Evolutionary conservation across 169 alveolate species (phyloP), one percentile per base, ranked within the genome.

Genomic region (Plasmodium ovale): DNA sequence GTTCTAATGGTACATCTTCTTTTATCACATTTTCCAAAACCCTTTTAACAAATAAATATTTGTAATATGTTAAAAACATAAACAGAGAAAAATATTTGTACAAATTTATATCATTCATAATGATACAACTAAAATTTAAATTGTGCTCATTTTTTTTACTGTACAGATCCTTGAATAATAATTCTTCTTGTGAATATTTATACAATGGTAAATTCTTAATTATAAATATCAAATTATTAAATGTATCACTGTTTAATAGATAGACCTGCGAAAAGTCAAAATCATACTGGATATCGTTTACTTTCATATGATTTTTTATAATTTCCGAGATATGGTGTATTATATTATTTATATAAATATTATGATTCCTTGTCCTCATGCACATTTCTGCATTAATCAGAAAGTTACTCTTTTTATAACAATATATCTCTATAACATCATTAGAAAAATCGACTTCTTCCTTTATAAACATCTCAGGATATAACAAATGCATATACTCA

Each of bases 51-150:
- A 62, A 77, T 67, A 14, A 16, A 64, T 67, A 77, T 77, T 77
- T 77, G 54, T 77, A 77, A 53, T 77, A 77, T 10, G 37, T 67
- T 49, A 77, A 77, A 77, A 77, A 77, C 88, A 77, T 77, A 77
- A 60, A 77, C 1, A 77, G 54, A 53, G 88, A 77, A 60, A 77
- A 44, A 47, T 60, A 77, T 25, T 77, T 77, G 68, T 77, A 77
- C 54, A 77, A 77, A 77, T 47, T 77, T 77, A 77, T 33, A 53
- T 77, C 88, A 67, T 77, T 77, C 74, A 77, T 60, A 23, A 54
- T 47, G n/a, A 77, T 35, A 37, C 58, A 62, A 35, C 88, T 77
- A 16, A 42, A 77, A 67, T 77, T 77, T 62, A 77, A 60, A 53
- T 77, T 77, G 37, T 77, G 68, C 19, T 77, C 29, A 77, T 77